Evolutionary conservation across 805 yeast species (phyloP), one percentile per base, ranked within the genome.

Genomic region (Vanderwaltozyma yarrowii): DNA sequence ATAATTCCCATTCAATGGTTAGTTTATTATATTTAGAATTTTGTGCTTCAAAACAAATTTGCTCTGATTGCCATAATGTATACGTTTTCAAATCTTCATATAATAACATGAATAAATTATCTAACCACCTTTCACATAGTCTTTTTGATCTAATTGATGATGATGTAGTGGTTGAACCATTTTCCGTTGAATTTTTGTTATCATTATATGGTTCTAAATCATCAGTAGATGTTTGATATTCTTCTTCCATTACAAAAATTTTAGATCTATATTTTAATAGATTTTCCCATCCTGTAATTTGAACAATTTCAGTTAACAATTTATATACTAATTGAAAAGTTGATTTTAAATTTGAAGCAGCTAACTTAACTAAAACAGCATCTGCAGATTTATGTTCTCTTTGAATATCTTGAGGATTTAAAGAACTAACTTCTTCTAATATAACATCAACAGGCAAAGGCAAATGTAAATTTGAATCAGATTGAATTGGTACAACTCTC

Each of bases 11-110:
- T 60, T 88, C 96, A 40, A 81, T 64, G 0, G 95, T 78, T 21
- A 80, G 66, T 54, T 84, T 87, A 49, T 74, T 76, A 58, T 80
- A 82, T 31, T 76, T 78, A 58, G 85, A 69, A 59, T 85, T 84
- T 57, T 86, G 95, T 5, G 94, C 85, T 58, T 82, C 87, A 63
- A 82, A 80, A 60, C 89, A 95, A 44, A 87, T 74, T 47, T 73
- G 72, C 57, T 92, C 96, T 0, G 95, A 87, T 57, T 87, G 88
- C 92, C 95, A 89, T 70, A 85, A 73, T 1, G 96, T 86, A 57
- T 83, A 89, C 1, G 84, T 77, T 52, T 82, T 69, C 50, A 83
- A 68, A 54, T 83, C 94, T 42, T 81, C 88, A 52, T 77, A 83
- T 23, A 84, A 60, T 2, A 78, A 68, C 60, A 80, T 62, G 53